Percentiles rank a stretch among this genome's conserved stretches.
Evolutionary conservation across 164 flowering plant genomes (phyloP).

Genomic region (Berberis thunbergii): DNA sequence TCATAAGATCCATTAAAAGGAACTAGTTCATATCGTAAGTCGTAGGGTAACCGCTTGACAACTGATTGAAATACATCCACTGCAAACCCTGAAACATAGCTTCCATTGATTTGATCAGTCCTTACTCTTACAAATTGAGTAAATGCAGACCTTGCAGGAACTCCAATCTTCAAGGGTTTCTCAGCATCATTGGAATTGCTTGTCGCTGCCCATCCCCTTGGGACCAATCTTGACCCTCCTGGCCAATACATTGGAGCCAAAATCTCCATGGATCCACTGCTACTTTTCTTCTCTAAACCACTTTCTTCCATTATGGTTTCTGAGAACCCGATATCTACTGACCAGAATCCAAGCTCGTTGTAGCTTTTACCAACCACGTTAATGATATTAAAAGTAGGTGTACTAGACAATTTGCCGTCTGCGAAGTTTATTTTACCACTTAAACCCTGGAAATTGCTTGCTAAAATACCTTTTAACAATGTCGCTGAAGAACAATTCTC

Average conservation of each 20-base stretch:
- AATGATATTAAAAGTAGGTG: slow-evolving; percentile 15
- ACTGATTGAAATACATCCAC: slow-evolving; percentile 19
- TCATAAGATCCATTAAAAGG: slow-evolving; percentile 13
- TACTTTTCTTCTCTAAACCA: not conserved
- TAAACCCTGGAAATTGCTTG: slow-evolving; percentile 9
- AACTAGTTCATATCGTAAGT: slow-evolving; percentile 9
- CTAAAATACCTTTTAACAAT: slow-evolving; percentile 5
- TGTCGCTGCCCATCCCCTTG: slow-evolving; percentile 23
- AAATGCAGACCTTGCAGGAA: slow-evolving; percentile 12
- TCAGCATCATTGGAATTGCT: not conserved
- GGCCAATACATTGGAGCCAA: slow-evolving; percentile 25
- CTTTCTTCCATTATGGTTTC: not conserved
- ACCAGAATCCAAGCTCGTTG: slow-evolving; percentile 30
- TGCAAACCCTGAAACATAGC: slow-evolving; percentile 6
- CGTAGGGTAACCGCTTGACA: slow-evolving; percentile 5
- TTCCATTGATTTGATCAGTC: not conserved
- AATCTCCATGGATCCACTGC: slow-evolving; percentile 9
- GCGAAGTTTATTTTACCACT: slow-evolving; percentile 9
- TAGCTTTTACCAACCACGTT: slow-evolving; percentile 25
- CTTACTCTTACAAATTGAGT: slow-evolving; percentile 14
- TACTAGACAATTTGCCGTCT: slow-evolving; percentile 9
- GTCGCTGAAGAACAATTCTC: not conserved
- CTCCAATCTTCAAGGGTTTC: slow-evolving; percentile 16
- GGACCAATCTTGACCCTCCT: slow-evolving; percentile 18
- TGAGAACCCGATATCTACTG: slow-evolving; percentile 21